Base-by-base conservation (phyloP, 1,284 basidiomycete genomes). In the Malassezia sp. region DNA sequence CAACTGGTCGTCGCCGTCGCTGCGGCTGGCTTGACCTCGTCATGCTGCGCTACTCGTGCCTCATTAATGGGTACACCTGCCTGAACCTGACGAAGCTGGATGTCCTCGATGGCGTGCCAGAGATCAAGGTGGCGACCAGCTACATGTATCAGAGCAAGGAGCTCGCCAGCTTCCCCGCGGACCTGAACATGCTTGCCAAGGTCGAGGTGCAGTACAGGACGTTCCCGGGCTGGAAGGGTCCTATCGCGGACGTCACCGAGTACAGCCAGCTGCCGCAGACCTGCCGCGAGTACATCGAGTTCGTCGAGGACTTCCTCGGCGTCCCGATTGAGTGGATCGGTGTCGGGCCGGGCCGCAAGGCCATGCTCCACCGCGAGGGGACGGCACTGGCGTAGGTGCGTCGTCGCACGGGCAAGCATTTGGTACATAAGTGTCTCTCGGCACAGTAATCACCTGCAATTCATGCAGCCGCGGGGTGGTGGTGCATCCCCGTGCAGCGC, bases 11-110 rank as follows among this genome's bases (percentile, higher is more conserved):
- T 28, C 76, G 85, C 42, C 79, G 91, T 53, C 83, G 93, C 45
- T 90, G 88, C 71, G 91, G 91, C 21, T 97, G 93, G 93, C 80
- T 97, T 40, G 93, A 97, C 73, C 77, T 96, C 18, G 86, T 95
- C 51, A 88, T 95, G 45, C 79, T 96, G 77, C 82, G 81, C 69
- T 84, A 96, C 73, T 96, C 91, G 22, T 81, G 78, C 67, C 74
- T 87, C 56, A 87, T 97, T 77, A 97, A 97, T 73, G 91, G 91
- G 33, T 97, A 96, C 73, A 88, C 91, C 62, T 72, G 75, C 46
- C 76, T 96, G 59, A 97, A 97, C 74, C 76, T 97, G 59, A 97
- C 91, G 54, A 97, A 97, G 72, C 80, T 97, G 48, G 91, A 97
- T 63, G 77, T 97, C 12, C 77, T 97, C 32, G 90, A 96, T 63